Evolutionary conservation across 306 rosid genomes (phyloP), one percentile per base, ranked within the genome.

Genomic region (Malus sieversii): DNA sequence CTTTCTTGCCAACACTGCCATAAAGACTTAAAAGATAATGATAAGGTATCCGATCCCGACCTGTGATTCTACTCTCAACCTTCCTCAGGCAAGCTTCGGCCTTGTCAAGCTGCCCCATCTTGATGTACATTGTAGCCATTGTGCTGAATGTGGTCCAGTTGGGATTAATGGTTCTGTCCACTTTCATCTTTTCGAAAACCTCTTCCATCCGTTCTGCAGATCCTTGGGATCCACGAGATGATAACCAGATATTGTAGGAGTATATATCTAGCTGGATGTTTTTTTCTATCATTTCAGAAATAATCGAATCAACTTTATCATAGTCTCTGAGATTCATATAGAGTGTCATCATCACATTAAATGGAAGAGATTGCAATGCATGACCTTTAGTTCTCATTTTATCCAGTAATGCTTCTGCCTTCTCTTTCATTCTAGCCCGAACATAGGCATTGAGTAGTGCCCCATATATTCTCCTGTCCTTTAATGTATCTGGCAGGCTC

Each of bases 341-440:
- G 67, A 96, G 89, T 78, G 97, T 96, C 99, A 96, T 96, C 98
- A 96, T 96, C 73, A 90, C 95, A 82, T 96, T 96, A 83, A 75
- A 92, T 61, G 99, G 91, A 66, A 96, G 97, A 1, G 97, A 30
- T 59, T 90, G 90, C 46, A 68, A 45, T 15, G 93, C 90, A 79
- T 84, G 85, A 30, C 86, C 90, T 85, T 88, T 96, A 68, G 65
- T 80, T 85, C 92, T 89, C 93, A 96, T 96, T 78, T 55, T 71
- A 22, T 87, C 98, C 16, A 96, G 86, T 76, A 96, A 75, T 70
- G 90, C 75, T 81, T 96, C 99, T 10, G 98, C 98, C 72, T 92
- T 88, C 62, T 89, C 92, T 81, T 82, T 89, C 81, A 68, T 72
- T 81, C 72, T 84, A 53, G 79, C 75, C 57, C 82, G 86, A 19